Base-by-base conservation (phyloP, 2,329 filamentous ascomycete species). In the Pyrenochaeta sp. region DNA sequence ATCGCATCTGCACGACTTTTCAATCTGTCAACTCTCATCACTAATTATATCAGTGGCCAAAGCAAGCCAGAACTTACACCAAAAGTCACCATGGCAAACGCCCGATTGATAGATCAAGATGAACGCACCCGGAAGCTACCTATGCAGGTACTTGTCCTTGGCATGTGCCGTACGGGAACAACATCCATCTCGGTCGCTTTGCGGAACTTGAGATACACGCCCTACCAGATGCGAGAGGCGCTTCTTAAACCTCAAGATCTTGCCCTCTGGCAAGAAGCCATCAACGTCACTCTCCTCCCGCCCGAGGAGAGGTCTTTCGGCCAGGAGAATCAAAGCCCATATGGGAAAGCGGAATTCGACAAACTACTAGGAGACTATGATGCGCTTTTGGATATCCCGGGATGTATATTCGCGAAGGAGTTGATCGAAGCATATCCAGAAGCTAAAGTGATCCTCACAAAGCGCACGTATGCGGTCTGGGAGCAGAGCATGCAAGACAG, bases 61-160 rank as follows among this genome's bases (percentile, higher is more conserved):
- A 24, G 4, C n/a, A 3, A 6, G 13, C 7, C 13, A 4, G 15
- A 10, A 23, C n/a, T 29, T 22, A 17, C 40, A 35, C 3, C 18
- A 14, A 8, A 34, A 13, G n/a, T 20, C 29, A 24, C 30, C 22
- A 44, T 54, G 48, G 21, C 58, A 13, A 7, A 11, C 39, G 47
- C 39, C 17, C 45, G 61, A 26, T 41, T 55, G 62, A 86, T 89
- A 68, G 83, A 90, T 70, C 77, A 83, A 35, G 77, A 83, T 55
- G 74, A 84, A 75, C 85, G 84, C 68, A 79, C 77, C 46, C 83
- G 87, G 42, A 81, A 76, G 21, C 85, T 88, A 37, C 86, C 86
- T 22, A 89, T 90, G 86, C 83, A 83, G 65, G 83, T 90, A 32
- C 81, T 90, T 22, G 81, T 85, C 32, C 78, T 90, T 0, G 87